Percentiles rank a stretch among this genome's conserved stretches.
These are phyloP conservation scores for Gossypium aridum DNA, from an alignment of 441 rosid genomes.

Conservation along the genomic window DNA sequence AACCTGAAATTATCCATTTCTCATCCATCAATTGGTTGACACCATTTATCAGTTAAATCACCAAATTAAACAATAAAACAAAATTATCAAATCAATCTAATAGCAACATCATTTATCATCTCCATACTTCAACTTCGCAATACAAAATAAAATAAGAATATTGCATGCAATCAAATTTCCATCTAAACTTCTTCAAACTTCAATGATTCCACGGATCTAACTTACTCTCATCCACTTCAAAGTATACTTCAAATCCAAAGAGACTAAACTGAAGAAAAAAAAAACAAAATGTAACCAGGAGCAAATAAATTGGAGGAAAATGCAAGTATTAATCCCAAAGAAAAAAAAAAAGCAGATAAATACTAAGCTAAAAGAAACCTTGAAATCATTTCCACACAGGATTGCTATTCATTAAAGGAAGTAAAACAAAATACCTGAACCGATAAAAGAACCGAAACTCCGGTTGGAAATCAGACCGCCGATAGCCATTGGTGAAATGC, in stretches of 20 bases:
- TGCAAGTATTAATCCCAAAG: not conserved
- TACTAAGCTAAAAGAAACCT: not conserved
- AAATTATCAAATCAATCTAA: not conserved
- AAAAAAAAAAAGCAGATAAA: not conserved
- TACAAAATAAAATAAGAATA: not conserved
- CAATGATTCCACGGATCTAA: not conserved
- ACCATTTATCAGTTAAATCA: not conserved
- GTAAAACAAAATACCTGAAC: slow-evolving; percentile 46
- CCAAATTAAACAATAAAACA: not conserved
- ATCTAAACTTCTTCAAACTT: not conserved
- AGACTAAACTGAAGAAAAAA: not conserved
- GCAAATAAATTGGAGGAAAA: not conserved
- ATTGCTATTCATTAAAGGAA: not conserved
- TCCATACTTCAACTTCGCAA: not conserved
- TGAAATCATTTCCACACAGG: not conserved
- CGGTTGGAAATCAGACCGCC: slow-evolving; percentile 75
- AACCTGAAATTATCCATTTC: not conserved
- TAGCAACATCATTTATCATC: not conserved
- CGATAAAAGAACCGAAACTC: slow-evolving; percentile 53
- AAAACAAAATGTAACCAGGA: not conserved
- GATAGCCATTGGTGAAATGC: slow-evolving; percentile 49
- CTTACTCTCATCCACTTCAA: not conserved
- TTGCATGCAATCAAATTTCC: not conserved
- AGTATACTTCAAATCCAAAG: not conserved
- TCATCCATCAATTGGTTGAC: not conserved